These are phyloP conservation scores for Ustilago sp. DNA, from an alignment of 1,284 basidiomycete species.

Conservation along the genomic window DNA sequence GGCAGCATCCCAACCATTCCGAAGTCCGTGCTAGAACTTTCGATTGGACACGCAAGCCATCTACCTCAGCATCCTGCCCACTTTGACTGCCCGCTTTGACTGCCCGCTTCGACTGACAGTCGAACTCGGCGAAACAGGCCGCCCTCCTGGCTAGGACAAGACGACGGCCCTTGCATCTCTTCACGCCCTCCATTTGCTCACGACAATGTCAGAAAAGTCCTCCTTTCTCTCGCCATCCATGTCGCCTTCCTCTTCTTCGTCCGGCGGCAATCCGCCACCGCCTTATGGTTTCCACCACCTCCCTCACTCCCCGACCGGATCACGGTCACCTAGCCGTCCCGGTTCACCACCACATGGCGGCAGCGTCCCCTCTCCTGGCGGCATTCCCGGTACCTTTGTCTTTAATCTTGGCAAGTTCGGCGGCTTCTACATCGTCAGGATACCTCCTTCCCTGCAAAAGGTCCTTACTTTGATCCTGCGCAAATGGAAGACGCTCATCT, in stretches of 20 bases:
- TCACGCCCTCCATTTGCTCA: constrained; percentile 12
- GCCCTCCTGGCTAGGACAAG: neutral
- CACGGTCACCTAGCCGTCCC: constrained; percentile 55
- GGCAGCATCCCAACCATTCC: neutral
- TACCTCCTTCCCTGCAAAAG: constrained; percentile 51
- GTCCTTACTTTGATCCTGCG: constrained; percentile 53
- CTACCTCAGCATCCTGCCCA: neutral
- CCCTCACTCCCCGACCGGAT: constrained; percentile 58
- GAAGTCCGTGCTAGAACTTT: neutral
- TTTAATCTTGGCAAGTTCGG: constrained; percentile 61
- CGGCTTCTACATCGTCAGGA: constrained; percentile 60
- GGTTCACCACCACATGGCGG: constrained; percentile 62
- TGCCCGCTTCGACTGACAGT: neutral
- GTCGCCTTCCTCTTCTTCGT: constrained; percentile 59
- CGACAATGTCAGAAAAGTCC: constrained; percentile 56
- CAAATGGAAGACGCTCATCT: constrained; percentile 67
- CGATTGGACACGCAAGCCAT: neutral
- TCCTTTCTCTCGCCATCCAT: constrained; percentile 54
- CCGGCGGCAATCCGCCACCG: constrained; percentile 58
- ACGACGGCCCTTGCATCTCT: neutral
- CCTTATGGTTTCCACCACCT: constrained; percentile 64
- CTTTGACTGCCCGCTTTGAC: neutral
- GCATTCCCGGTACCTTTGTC: constrained; percentile 57
- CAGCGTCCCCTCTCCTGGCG: constrained; percentile 51
- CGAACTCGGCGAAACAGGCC: neutral